A percentile compares a stretch with the other conserved stretches of the same genome.
These are phyloP conservation scores for Hypoxylon subgilvum DNA, from an alignment of 495 filamentous ascomycete species.

Conservation along the genomic window DNA sequence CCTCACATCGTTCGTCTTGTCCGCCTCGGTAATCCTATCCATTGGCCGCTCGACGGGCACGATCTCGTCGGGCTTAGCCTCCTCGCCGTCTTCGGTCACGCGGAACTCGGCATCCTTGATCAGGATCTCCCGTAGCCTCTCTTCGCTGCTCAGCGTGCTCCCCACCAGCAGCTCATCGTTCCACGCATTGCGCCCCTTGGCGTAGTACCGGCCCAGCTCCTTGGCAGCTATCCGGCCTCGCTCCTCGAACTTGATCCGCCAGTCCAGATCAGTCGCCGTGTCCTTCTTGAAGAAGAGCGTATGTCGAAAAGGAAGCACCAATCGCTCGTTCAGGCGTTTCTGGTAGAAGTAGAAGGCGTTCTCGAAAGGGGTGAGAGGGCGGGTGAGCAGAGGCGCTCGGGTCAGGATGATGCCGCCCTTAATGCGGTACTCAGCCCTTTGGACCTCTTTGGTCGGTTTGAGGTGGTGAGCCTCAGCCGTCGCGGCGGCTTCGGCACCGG, in stretches of 20 bases:
- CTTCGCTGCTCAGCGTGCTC: conserved; percentile 63
- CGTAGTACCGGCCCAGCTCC: conserved; percentile 86
- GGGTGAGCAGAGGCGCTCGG: conserved; percentile 85
- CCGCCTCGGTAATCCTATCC: conserved; percentile 77
- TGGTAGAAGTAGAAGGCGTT: conserved; percentile 95
- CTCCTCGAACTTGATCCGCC: conserved; percentile 82
- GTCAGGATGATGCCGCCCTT: conserved; percentile 83
- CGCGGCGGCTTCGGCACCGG: conserved; percentile 25
- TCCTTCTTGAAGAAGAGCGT: conserved; percentile 96
- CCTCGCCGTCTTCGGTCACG: conserved; percentile 65
- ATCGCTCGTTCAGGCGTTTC: conserved; percentile 91
- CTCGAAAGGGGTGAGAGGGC: conserved; percentile 83
- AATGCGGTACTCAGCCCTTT: conserved; percentile 66
- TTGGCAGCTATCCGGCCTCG: conserved; percentile 72
- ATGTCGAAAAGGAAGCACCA: conserved; percentile 84
- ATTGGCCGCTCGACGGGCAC: conserved; percentile 74
- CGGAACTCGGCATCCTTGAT: conserved; percentile 77
- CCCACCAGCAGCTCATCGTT: conserved; percentile 90
- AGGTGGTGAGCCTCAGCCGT: conserved; percentile 35
- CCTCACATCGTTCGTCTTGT: conserved; percentile 71
- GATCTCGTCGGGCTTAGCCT: conserved; percentile 65
- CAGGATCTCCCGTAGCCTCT: conserved; percentile 60
- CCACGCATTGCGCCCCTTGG: conserved; percentile 78
- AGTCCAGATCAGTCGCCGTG: conserved; percentile 83
- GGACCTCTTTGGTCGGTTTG: conserved; percentile 36